Base-by-base conservation (phyloP, 768 basidiomycete species). In the Lactarius quietus region DNA sequence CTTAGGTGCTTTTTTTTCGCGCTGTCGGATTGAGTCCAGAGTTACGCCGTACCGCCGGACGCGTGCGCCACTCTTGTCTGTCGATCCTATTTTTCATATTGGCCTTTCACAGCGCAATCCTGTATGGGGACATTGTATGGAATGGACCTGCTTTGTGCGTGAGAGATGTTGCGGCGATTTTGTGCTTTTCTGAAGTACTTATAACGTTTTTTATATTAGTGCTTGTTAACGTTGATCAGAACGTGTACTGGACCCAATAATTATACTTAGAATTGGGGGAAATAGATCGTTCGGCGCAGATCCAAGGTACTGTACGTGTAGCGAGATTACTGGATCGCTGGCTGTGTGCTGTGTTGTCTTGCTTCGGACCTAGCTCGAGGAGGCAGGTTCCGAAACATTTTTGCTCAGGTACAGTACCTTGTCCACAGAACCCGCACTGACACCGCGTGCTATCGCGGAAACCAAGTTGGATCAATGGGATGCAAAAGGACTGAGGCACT, bases 31-130 rank as follows among this genome's bases (percentile, higher is more conserved):
- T n/a, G n/a, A 23, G 10, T 43, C 54, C 54, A 65, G 64, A 65
- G 45, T 35, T 52, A 54, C 28, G 20, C 59, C 35, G 64, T 55
- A 61, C 54, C 59, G 59, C 59, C 38, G 64, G 64, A 56, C 64
- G 45, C 14, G 54, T 57, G 54, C 64, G 29, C 48, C 36, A 48
- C 59, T 51, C 59, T 33, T 31, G 54, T 39, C 26, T 28, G 31
- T 35, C 48, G 55, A n/a, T 61, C 48, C 31, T 62, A 55, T 61
- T 57, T 65, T 61, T 51, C 55, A 61, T 61, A 61, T 65, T 60
- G 54, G 36, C 28, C 23, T 9, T 61, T 57, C 35, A 9, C 28
- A 48, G 26, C 56, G 45, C 36, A 48, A 45, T 57, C 57, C 62
- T 61, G 33, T 57, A 56, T 39, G 31, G 48, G 39, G 35, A 20